These are phyloP conservation scores for Phytophthora crassamura DNA, from an alignment of 352 stramenopile species.

Conservation along the genomic window DNA sequence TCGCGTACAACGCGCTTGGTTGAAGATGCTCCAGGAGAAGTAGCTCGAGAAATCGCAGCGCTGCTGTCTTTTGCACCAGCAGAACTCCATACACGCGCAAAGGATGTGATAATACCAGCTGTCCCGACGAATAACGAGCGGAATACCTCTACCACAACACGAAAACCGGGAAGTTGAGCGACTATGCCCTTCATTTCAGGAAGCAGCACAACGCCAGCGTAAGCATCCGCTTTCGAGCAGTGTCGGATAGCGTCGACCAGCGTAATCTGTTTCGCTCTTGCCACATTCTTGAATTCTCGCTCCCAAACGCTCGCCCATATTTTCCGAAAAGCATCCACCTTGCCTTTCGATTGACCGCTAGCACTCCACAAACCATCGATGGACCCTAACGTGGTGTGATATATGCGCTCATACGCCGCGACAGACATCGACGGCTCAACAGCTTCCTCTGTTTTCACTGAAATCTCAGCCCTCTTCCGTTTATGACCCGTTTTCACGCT, in stretches of 20 bases:
- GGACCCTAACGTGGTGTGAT: background rate
- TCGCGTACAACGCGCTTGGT: constrained; percentile 28
- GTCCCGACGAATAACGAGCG: constrained; percentile 17
- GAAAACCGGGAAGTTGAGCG: constrained; percentile 36
- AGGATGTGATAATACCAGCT: constrained; percentile 21
- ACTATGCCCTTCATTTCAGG: background rate
- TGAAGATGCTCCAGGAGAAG: background rate
- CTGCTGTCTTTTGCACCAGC: background rate
- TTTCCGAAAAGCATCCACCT: background rate
- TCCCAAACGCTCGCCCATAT: constrained; percentile 50
- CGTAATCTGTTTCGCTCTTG: constrained; percentile 10
- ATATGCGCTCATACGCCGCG: constrained; percentile 23
- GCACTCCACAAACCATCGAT: background rate
- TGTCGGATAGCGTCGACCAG: constrained; percentile 38
- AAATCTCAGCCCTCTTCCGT: constrained; percentile 21
- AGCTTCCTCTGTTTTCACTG: constrained; percentile 10
- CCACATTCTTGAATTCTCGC: constrained; percentile 32
- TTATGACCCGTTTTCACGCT: constrained; percentile 10
- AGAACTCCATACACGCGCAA: constrained; percentile 29
- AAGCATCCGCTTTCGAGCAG: constrained; percentile 46
- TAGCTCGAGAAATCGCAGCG: background rate
- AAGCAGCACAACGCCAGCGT: constrained; percentile 19
- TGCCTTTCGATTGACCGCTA: background rate
- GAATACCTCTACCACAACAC: constrained; percentile 30
- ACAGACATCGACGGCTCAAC: constrained; percentile 16